Base-by-base conservation (phyloP, 495 filamentous ascomycete genomes). In the Rhypophila decipiens region DNA sequence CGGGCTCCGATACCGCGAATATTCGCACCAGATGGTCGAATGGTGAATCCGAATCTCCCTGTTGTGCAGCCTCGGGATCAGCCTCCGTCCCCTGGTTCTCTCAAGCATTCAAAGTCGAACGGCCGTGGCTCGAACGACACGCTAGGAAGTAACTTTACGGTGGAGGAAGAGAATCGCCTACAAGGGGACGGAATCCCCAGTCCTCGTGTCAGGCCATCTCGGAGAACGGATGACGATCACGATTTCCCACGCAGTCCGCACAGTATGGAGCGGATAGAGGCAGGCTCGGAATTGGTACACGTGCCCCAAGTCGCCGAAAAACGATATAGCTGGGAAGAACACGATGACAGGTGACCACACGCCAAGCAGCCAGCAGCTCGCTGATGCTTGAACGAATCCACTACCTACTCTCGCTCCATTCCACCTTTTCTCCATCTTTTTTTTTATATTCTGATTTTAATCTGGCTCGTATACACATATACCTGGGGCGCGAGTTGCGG, bases 321-420 rank as follows among this genome's bases (percentile, higher is more conserved):
- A 45, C 62, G 75, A 38, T 78, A 74, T 46, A 74, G 70, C 46
- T 78, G 73, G 73, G 75, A 78, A 49, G 66, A 70, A 38, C 59
- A 63, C 15, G 35, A 38, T 4, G 37, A 38, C 19, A 63, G 56
- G 24, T 44, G 42, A 44, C 20, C n/a, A n/a, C n/a, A n/a, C n/a
- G n/a, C n/a, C n/a, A n/a, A n/a, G n/a, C n/a, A n/a, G n/a, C n/a
- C n/a, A n/a, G n/a, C n/a, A n/a, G n/a, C n/a, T n/a, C n/a, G n/a
- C n/a, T n/a, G n/a, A n/a, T n/a, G n/a, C n/a, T n/a, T n/a, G n/a
- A n/a, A n/a, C n/a, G n/a, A n/a, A n/a, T n/a, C n/a, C n/a, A n/a
- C n/a, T n/a, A n/a, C n/a, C n/a, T n/a, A n/a, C n/a, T n/a, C n/a
- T n/a, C n/a, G n/a, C n/a, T n/a, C n/a, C n/a, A n/a, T n/a, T n/a